Evolutionary conservation across 805 yeast genomes (phyloP).

Genomic region (Suhomyces kilbournensis): DNA sequence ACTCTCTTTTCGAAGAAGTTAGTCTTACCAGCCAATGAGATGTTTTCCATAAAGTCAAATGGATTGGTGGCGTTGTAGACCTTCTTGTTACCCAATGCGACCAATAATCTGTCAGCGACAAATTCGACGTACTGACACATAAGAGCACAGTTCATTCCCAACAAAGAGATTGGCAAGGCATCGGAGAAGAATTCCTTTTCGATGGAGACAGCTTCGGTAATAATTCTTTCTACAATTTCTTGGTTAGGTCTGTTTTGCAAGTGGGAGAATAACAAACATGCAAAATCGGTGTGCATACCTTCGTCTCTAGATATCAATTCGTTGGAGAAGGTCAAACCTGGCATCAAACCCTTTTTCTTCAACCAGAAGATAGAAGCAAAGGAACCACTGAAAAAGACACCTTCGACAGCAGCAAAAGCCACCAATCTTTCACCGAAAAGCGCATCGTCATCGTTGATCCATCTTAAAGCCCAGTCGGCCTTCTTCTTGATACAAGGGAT

Average conservation of each 20-base stretch:
- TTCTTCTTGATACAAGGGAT: slow-evolving; percentile 95
- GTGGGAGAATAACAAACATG: slow-evolving; percentile 91
- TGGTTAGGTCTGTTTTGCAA: slow-evolving; percentile 83
- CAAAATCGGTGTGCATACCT: slow-evolving; percentile 98
- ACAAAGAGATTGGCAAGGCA: slow-evolving; percentile 87
- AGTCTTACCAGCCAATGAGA: slow-evolving; percentile 97
- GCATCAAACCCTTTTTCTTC: slow-evolving; percentile 98
- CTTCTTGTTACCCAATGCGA: slow-evolving; percentile 89
- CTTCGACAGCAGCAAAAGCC: slow-evolving; percentile 98
- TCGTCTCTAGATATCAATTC: slow-evolving; percentile 98
- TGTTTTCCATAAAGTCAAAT: slow-evolving; percentile 98
- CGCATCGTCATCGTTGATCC: slow-evolving; percentile 88
- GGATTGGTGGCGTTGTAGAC: slow-evolving; percentile 87
- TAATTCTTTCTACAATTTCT: slow-evolving; percentile 75
- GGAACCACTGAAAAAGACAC: slow-evolving; percentile 97
- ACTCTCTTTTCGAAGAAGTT: slow-evolving; percentile 99
- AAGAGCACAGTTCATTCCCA: slow-evolving; percentile 91
- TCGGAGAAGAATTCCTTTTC: slow-evolving; percentile 94
- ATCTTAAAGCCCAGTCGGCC: slow-evolving; percentile 98
- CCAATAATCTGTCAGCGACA: slow-evolving; percentile 91
- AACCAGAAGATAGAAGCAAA: slow-evolving; percentile 98
- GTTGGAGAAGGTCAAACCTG: slow-evolving; percentile 96
- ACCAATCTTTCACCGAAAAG: slow-evolving; percentile 93
- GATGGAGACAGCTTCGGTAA: slow-evolving; percentile 91
- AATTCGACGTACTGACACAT: slow-evolving; percentile 99